Evolutionary conservation across 768 basidiomycete species (phyloP), one percentile per base, ranked within the genome.

Genomic region (Asterophora parasitica): DNA sequence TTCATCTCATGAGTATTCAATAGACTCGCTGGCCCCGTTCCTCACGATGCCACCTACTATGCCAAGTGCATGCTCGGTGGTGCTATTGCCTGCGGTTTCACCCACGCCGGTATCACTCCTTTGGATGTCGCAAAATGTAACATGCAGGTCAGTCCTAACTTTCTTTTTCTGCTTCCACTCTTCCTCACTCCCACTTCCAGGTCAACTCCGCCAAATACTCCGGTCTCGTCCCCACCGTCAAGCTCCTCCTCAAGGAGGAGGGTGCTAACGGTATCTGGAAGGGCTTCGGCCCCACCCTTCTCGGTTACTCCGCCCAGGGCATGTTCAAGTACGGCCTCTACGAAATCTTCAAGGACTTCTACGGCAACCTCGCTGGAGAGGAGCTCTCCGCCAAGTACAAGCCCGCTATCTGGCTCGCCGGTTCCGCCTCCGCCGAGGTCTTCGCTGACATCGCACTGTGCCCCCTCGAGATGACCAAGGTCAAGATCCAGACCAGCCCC

Each of bases 301-400:
- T 95, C 69, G 92, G 94, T 54, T 94, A 94, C 76, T 90, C 91
- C 7, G 78, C 92, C 60, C 94, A 96, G 73, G 94, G 94, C 65
- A 85, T 93, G 81, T 92, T 95, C 86, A 97, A 97, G 73, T 96
- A 91, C 68, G 94, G 94, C 74, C 88, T 94, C 66, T 96, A 96
- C 67, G 93, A 97, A 72, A 67, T 88, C 63, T 97, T 94, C 88
- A 97, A 95, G 78, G 93, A 96, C 67, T 49, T 63, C 54, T 94
- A 93, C 79, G 82, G 82, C 77, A 93, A 93, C 79, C 63, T 85
- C 55, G 84, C 91, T 53, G 93, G 93, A 44, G 84, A 94, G 67
- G 88, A 92, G 64, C 71, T 78, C 34, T 65, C 87, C 19, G 67
- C 77, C 46, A 83, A 90, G 58, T 91, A 89, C 81, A 90, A 90